These are phyloP conservation scores for Phytophthora pistaciae DNA, from an alignment of 352 stramenopile species.

Conservation along the genomic window DNA sequence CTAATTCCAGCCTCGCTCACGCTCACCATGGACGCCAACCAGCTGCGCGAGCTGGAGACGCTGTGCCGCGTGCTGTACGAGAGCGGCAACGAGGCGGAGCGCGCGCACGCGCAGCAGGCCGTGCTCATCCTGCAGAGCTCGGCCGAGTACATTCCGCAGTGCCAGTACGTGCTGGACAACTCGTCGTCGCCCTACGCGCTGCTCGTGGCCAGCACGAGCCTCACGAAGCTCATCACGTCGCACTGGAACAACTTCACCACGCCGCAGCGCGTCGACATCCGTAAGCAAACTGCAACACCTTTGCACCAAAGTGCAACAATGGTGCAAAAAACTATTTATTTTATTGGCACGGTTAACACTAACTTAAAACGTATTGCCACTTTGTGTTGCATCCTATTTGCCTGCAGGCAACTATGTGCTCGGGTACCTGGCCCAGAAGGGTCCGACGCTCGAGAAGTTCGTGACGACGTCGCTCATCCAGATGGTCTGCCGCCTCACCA, in stretches of 20 bases:
- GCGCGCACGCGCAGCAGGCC: conserved; percentile 80
- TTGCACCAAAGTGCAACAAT: neutral
- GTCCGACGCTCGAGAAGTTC: conserved; percentile 94
- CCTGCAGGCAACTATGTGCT: conserved; percentile 96
- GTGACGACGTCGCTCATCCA: conserved; percentile 97
- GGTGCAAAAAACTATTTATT: neutral
- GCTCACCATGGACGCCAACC: conserved; percentile 71
- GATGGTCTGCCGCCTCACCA: conserved; percentile 98
- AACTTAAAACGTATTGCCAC: neutral
- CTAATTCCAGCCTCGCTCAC: neutral
- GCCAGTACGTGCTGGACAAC: conserved; percentile 98
- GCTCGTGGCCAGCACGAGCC: conserved; percentile 95
- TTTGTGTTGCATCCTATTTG: neutral
- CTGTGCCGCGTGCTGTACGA: conserved; percentile 86
- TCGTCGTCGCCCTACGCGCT: conserved; percentile 96
- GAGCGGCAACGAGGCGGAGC: conserved; percentile 76
- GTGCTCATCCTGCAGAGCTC: conserved; percentile 91
- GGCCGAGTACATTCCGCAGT: conserved; percentile 98
- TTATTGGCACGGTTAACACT: neutral
- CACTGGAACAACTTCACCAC: conserved; percentile 96
- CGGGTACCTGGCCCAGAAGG: conserved; percentile 96
- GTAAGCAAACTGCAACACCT: conserved; percentile 37
- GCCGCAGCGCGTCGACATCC: conserved; percentile 93
- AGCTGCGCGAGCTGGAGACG: conserved; percentile 83
- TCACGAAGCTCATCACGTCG: conserved; percentile 98